These are phyloP conservation scores for Cucurbita moschata DNA, from an alignment of 306 rosid species.

Conservation along the genomic window DNA sequence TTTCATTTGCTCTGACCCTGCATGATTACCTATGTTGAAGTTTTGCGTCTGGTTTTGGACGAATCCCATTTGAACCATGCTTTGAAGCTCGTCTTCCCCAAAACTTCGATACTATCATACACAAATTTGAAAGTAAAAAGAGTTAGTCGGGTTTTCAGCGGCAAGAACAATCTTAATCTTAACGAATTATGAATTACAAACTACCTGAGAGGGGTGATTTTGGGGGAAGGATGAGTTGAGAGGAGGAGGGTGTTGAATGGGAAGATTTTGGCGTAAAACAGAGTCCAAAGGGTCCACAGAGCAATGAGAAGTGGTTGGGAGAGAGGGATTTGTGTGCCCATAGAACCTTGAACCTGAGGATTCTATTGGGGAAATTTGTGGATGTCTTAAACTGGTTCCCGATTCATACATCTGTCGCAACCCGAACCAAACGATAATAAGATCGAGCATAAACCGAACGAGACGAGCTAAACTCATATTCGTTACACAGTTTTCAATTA, in stretches of 20 bases:
- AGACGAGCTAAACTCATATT: no score
- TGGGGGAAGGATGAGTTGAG: constrained; percentile 24
- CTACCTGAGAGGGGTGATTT: constrained; percentile 42
- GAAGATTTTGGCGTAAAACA: constrained; percentile 40
- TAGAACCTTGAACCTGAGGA: constrained; percentile 55
- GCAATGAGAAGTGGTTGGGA: constrained; percentile 23
- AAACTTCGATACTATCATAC: constrained; percentile 42
- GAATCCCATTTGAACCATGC: constrained; percentile 82
- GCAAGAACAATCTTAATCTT: not conserved
- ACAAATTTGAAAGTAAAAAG: not conserved
- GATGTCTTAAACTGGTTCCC: constrained; percentile 34
- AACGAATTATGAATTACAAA: not conserved
- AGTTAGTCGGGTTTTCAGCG: not conserved
- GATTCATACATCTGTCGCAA: constrained; percentile 52
- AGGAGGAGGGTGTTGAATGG: constrained; percentile 35
- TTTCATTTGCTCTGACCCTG: constrained; percentile 73
- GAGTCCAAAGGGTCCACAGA: constrained; percentile 52
- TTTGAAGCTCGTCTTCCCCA: constrained; percentile 69
- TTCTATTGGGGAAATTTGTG: constrained; percentile 48
- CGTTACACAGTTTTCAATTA: no score
- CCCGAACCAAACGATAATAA: not conserved
- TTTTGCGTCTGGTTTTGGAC: constrained; percentile 41
- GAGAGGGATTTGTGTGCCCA: constrained; percentile 46
- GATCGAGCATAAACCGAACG: no score
- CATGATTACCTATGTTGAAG: constrained; percentile 17